Conservation (phyloP, 2,329 filamentous ascomycete genomes). For the Coniochaeta pulveracea region DNA sequence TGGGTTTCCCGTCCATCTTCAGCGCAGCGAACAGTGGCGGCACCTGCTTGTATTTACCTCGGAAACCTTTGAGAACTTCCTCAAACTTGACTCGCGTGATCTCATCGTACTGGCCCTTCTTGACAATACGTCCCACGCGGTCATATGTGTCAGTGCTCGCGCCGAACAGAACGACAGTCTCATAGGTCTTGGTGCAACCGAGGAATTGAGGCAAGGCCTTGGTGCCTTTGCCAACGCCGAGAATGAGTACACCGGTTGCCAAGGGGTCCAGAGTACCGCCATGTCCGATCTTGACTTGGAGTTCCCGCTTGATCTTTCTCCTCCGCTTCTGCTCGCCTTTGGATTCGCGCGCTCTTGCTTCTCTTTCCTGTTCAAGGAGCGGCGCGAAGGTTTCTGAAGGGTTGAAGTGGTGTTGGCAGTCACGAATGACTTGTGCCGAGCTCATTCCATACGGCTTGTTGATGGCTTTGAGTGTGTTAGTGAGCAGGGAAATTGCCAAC, state of each 20-base stretch:
- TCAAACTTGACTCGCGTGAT: slow-evolving; percentile 72
- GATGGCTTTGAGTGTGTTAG: slow-evolving; percentile 49
- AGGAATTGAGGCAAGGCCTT: slow-evolving; percentile 73
- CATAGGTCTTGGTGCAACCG: slow-evolving; percentile 85
- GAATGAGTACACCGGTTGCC: slow-evolving; percentile 83
- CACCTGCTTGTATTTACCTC: slow-evolving; percentile 77
- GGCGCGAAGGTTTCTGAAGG: slow-evolving; percentile 69
- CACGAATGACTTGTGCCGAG: slow-evolving; percentile 83
- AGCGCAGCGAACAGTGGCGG: slow-evolving; percentile 89
- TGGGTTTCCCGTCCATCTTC: slow-evolving; percentile 83
- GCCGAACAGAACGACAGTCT: slow-evolving; percentile 80
- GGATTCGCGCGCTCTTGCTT: slow-evolving; percentile 42
- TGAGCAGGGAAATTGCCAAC: slow-evolving; percentile 2
- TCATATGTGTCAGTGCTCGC: slow-evolving; percentile 92
- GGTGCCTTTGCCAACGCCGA: slow-evolving; percentile 79
- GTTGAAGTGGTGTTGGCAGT: slow-evolving; percentile 76
- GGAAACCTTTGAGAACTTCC: slow-evolving; percentile 61
- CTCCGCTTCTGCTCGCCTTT: slow-evolving; percentile 49
- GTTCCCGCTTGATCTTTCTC: slow-evolving; percentile 40
- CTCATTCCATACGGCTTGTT: slow-evolving; percentile 83
- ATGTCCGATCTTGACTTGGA: slow-evolving; percentile 87
- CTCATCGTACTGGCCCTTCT: slow-evolving; percentile 64
- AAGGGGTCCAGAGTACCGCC: slow-evolving; percentile 91
- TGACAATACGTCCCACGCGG: slow-evolving; percentile 70
- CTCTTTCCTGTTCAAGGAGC: slow-evolving; percentile 55